Base-by-base conservation (phyloP, 2,329 filamentous ascomycete genomes). In the Fusarium verticillioides region DNA sequence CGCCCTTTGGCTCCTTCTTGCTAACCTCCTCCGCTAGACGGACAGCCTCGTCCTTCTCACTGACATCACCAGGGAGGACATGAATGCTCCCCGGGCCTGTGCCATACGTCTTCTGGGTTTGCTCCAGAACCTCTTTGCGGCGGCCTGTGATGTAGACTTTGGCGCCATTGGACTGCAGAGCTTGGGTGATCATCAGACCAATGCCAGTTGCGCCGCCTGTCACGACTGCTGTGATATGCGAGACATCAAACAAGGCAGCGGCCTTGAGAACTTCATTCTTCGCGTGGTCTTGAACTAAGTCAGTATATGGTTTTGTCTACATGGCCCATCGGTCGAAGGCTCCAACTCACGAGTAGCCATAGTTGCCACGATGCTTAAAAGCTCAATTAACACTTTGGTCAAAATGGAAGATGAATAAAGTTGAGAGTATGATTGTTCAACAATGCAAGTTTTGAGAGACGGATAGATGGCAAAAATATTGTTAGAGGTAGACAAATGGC, bases 101-200 rank as follows among this genome's bases (percentile, higher is more conserved):
- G 4, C 63, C 11, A 2, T 67, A 67, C 0, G 23, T 19, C 46
- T 61, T 61, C 1, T 61, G 40, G 1, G 64, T 67, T 26, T 67
- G 46, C 7, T 67, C 53, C 1, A 67, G 64, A 0, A 23, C 23
- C 4, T 67, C 64, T 3, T 16, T 43, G 1, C 64, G 63, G 5
- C 64, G 64, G 1, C 64, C 63, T 3, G 64, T 67, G 18, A 67
- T 67, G 13, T 67, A 67, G 5, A 67, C 62, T 13, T 67, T 67
- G 11, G 64, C 62, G 2, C 62, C 64, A 1, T 67, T 67, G 21
- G 64, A 44, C 3, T 53, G 53, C 0, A 67, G 13, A 1, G 63
- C 53, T 11, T 67, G 53, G 1, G 63, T 53, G 4, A 67, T 67
- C 64, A 67, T 67, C 1, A 67, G 6, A 0, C 64, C 64, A 10